Conservation (phyloP, 345 rosid genomes). For the Pugionium cornutum region DNA sequence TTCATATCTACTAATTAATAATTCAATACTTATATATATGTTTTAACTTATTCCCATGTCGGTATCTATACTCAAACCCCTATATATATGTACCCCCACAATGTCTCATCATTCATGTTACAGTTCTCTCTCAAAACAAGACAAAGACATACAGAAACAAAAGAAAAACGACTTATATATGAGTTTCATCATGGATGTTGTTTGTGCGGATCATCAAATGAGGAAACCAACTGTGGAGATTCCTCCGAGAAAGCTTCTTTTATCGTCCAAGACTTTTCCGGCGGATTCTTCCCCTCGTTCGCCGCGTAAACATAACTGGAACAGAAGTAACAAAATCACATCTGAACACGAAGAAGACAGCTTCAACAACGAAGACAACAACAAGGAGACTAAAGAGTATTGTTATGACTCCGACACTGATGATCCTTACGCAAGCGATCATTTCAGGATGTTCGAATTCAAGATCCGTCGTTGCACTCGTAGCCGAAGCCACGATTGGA, state of each 20-base stretch:
- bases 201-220: not conserved
- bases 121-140: constrained; percentile 10
- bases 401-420: constrained; percentile 45
- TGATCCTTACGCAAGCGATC: constrained; percentile 74
- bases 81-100: no score
- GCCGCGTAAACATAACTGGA: constrained; percentile 39
- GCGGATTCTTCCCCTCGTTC: constrained; percentile 35
- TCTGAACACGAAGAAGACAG: constrained; percentile 27
- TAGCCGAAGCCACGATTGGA: constrained; percentile 98
- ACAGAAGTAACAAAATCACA: constrained; percentile 32
- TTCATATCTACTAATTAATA: not conserved
- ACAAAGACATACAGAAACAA: constrained; percentile 6
- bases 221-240: constrained; percentile 39
- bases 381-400: constrained; percentile 26
- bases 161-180: not conserved
- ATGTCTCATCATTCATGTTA: no score
- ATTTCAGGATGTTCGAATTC: constrained; percentile 91
- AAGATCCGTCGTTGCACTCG: constrained; percentile 90
- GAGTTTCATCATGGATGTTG: constrained; percentile 30
- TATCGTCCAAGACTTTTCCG: constrained; percentile 31
- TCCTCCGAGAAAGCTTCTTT: constrained; percentile 39
- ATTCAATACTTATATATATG: not conserved
- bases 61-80: no score
- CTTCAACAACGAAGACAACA: constrained; percentile 1
- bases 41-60: no score